Evolutionary conservation across 495 filamentous ascomycete genomes (phyloP).

Genomic region (Hyphodiscus hymeniophilus): DNA sequence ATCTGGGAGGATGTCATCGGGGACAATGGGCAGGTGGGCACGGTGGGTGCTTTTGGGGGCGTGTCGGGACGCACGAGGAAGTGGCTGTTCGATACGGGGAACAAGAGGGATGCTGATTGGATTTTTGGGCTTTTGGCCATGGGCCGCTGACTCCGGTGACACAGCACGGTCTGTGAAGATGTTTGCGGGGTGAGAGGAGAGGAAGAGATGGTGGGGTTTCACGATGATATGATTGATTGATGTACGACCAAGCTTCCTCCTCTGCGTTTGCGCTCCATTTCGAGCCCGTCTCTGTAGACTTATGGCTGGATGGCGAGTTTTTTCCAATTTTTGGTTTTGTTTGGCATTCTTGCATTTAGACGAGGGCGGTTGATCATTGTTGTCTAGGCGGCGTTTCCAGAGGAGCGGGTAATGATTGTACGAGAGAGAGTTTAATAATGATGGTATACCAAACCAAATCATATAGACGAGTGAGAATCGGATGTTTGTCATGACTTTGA

Average conservation of each 20-base stretch:
- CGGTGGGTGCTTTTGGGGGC: constrained; percentile 59
- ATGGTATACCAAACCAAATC: too few species aligned
- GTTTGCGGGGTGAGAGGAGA: background rate
- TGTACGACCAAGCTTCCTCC: background rate
- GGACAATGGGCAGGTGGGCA: constrained; percentile 57
- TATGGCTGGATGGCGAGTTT: too few species aligned
- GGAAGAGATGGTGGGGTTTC: background rate
- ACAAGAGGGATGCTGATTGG: constrained; percentile 13
- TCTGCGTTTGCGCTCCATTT: too few species aligned
- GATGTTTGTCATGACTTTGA: too few species aligned
- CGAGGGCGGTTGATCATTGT: too few species aligned
- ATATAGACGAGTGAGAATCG: too few species aligned
- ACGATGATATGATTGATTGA: background rate
- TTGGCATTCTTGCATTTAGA: too few species aligned
- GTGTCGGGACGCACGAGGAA: constrained; percentile 63
- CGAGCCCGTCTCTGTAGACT: too few species aligned
- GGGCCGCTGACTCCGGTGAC: background rate
- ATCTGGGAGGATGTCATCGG: constrained; percentile 77
- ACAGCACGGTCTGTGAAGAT: background rate
- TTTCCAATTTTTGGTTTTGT: too few species aligned
- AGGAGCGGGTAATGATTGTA: too few species aligned
- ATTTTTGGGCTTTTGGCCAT: constrained; percentile 9
- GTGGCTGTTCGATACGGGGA: constrained; percentile 58
- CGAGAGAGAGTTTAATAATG: too few species aligned
- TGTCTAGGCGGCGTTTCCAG: too few species aligned